These are phyloP conservation scores for Pseudohyphozyma bogoriensis DNA, from an alignment of 768 basidiomycete genomes.

Conservation along the genomic window DNA sequence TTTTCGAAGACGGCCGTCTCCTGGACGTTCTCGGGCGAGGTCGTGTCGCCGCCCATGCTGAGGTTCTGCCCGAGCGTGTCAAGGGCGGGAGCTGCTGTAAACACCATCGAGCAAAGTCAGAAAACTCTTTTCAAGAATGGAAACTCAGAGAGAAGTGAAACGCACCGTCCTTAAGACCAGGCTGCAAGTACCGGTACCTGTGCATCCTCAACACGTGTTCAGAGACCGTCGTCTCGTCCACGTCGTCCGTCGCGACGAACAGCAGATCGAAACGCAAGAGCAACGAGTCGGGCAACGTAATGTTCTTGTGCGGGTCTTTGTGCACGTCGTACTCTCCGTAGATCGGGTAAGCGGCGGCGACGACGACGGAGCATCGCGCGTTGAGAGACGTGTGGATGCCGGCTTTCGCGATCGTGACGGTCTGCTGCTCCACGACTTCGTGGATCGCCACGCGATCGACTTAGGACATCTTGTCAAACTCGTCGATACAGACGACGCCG, in stretches of 20 bases:
- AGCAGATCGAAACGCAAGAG: conserved; percentile 97
- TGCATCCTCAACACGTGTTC: conserved; percentile 98
- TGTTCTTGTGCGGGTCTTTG: conserved; percentile 98
- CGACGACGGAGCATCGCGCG: conserved; percentile 91
- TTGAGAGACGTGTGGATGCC: conserved; percentile 98
- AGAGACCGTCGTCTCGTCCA: conserved; percentile 87
- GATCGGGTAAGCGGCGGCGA: conserved; percentile 96
- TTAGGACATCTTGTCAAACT: conserved; percentile 99
- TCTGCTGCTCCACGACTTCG: conserved; percentile 97
- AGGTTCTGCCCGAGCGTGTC: conserved; percentile 83
- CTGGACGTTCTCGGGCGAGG: conserved; percentile 37
- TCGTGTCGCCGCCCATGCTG: conserved; percentile 50
- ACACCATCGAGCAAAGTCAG: not conserved
- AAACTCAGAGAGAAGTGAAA: not conserved
- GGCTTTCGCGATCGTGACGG: conserved; percentile 97
- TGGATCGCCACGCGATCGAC: conserved; percentile 97
- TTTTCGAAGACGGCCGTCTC: conserved; percentile 87
- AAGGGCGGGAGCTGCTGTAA: conserved; percentile 54
- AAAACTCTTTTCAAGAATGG: not conserved
- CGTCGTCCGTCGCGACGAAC: conserved; percentile 96
- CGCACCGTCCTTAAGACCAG: conserved; percentile 87
- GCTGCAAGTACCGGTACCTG: conserved; percentile 89
- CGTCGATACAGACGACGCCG: conserved; percentile 98
- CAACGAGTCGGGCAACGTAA: conserved; percentile 92
- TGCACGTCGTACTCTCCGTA: conserved; percentile 99